Evolutionary conservation across 2,329 filamentous ascomycete species (phyloP).

Genomic region (Pseudogymnoascus sp.): DNA sequence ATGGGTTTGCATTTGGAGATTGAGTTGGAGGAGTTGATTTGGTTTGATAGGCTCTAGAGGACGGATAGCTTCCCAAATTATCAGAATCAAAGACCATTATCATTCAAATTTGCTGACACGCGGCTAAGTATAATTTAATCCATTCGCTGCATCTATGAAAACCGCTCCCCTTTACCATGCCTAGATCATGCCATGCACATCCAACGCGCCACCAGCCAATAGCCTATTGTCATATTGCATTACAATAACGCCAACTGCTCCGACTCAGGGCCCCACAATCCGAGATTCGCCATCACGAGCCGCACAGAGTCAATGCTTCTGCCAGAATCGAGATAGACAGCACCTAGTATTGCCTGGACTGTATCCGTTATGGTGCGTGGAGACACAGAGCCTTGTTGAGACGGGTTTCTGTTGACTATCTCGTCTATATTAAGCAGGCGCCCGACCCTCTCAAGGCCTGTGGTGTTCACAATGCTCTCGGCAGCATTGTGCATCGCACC

Average conservation of each 20-base stretch:
- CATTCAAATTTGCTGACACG: too few relatives aligned
- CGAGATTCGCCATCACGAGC: background rate
- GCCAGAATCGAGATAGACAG: background rate
- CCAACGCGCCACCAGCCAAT: background rate
- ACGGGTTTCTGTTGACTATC: conserved; percentile 10
- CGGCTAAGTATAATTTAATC: too few relatives aligned
- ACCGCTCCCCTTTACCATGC: too few relatives aligned
- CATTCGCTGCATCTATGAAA: too few relatives aligned
- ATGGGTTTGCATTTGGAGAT: too few relatives aligned
- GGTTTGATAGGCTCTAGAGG: too few relatives aligned
- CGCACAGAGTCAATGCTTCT: background rate
- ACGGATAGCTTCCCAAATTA: too few relatives aligned
- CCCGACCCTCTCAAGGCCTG: conserved; percentile 6
- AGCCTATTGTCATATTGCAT: background rate
- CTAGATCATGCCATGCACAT: background rate
- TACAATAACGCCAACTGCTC: background rate
- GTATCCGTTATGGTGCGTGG: background rate
- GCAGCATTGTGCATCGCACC: background rate
- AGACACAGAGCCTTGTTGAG: conserved; percentile 9
- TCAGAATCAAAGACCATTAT: too few relatives aligned
- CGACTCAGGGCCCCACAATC: background rate
- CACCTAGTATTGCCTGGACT: background rate
- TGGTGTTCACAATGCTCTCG: background rate
- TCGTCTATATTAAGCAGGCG: background rate
- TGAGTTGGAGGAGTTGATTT: too few relatives aligned